Conservation (phyloP, 2,329 filamentous ascomycete genomes). For the Ophiostoma sp. region DNA sequence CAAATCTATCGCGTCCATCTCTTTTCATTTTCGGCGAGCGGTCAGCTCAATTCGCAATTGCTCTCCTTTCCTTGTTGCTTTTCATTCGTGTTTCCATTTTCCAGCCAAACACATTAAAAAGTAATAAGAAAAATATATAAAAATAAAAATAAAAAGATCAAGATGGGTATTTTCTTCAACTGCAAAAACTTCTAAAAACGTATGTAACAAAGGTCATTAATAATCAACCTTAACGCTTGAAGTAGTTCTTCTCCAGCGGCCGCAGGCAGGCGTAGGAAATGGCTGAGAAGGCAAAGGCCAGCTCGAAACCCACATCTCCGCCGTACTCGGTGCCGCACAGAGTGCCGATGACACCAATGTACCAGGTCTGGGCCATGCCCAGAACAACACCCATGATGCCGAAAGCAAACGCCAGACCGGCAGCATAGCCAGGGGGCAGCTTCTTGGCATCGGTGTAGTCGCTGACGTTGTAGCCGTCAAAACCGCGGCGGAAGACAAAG, state of each 20-base stretch:
- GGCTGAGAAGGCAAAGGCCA: conserved; percentile 45
- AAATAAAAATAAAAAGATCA: not conserved
- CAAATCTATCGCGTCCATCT: conserved; percentile 1
- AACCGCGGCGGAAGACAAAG: conserved; percentile 43
- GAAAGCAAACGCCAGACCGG: conserved; percentile 30
- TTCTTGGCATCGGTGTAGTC: conserved; percentile 43
- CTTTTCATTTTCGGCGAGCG: not conserved
- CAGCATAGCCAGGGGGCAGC: conserved; percentile 36
- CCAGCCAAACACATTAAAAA: not conserved
- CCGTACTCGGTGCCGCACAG: conserved; percentile 42
- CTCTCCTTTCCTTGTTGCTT: not conserved
- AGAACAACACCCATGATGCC: conserved; percentile 49
- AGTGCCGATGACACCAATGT: conserved; percentile 54
- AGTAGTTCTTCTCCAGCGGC: conserved; percentile 39
- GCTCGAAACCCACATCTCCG: conserved; percentile 59
- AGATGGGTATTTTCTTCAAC: conserved; percentile 10
- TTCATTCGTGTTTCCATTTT: not conserved
- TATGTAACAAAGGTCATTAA: not conserved
- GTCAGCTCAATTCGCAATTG: not conserved
- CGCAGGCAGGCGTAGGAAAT: conserved; percentile 49
- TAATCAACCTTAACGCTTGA: conserved; percentile 32
- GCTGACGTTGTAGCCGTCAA: conserved; percentile 42
- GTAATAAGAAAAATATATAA: not conserved
- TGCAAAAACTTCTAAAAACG: not conserved
- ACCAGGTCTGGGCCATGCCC: conserved; percentile 58